Evolutionary conservation across 495 filamentous ascomycete species (phyloP).

Genomic region (Aspergillus haitiensis): DNA sequence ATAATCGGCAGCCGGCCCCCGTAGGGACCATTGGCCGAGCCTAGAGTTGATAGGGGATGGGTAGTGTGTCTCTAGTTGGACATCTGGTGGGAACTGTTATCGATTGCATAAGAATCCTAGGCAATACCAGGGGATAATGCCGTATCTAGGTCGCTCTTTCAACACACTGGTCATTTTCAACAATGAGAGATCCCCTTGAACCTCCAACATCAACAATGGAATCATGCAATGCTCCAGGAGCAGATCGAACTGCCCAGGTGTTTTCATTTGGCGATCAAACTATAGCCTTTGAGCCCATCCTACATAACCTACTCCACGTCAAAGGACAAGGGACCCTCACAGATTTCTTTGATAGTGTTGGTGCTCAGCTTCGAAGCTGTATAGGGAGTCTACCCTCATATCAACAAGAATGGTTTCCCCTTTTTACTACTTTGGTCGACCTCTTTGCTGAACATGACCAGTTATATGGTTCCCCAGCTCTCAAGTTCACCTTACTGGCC

Average conservation of each 20-base stretch:
- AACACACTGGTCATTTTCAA: slow-evolving; percentile 3
- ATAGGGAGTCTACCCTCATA: neutral
- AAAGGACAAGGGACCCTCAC: slow-evolving; percentile 1
- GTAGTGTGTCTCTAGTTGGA: neutral
- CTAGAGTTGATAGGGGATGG: neutral
- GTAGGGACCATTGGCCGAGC: neutral
- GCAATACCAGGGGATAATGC: neutral
- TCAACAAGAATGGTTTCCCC: slow-evolving; percentile 10
- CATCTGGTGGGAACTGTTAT: neutral
- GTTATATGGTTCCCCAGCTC: neutral
- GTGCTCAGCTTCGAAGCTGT: slow-evolving; percentile 1
- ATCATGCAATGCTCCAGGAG: neutral
- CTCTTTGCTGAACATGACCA: slow-evolving; percentile 10
- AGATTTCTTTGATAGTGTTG: slow-evolving; percentile 9
- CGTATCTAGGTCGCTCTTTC: neutral
- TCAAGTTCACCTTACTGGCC: slow-evolving; percentile 7
- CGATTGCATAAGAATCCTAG: slow-evolving; percentile 3
- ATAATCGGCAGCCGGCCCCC: neutral
- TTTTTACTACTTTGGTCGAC: slow-evolving; percentile 6
- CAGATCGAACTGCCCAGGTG: neutral
- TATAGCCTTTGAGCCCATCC: slow-evolving; percentile 2
- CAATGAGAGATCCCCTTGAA: neutral
- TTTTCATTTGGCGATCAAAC: slow-evolving; percentile 10
- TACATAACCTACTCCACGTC: slow-evolving; percentile 3
- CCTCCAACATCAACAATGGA: slow-evolving; percentile 1